Conservation (phyloP, 306 rosid species). For the Argentina anserina region DNA sequence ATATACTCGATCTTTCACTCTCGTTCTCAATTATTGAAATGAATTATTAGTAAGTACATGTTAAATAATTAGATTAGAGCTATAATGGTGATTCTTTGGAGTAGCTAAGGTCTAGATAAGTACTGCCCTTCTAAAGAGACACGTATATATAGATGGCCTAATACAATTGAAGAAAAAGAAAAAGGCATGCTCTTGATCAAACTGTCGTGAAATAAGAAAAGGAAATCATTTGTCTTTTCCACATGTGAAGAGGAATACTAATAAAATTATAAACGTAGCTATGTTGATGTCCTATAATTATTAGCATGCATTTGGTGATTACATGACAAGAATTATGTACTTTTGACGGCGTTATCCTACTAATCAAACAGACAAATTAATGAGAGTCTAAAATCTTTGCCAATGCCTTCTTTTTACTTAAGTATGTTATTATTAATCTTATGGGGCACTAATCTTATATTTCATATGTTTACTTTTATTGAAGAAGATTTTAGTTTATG, state of each 20-base stretch:
- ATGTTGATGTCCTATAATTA: no score
- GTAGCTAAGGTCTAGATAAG: neutral
- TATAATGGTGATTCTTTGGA: neutral
- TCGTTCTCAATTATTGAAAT: neutral
- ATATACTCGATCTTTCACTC: neutral
- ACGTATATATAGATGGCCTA: neutral
- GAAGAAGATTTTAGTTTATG: no score
- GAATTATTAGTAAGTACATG: neutral
- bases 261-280: neutral
- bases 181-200: neutral
- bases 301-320: neutral
- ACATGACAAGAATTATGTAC: no score
- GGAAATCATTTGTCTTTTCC: neutral
- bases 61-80: neutral
- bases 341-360: no score
- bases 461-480: no score
- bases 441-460: no score
- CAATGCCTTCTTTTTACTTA: no score
- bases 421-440: no score
- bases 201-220: neutral
- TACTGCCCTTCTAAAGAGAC: neutral
- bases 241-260: neutral
- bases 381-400: no score
- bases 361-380: no score
- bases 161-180: neutral